phyloP scores from a whole-genome alignment of 257 asterid species.

The Solanum sparsipilum region DNA sequence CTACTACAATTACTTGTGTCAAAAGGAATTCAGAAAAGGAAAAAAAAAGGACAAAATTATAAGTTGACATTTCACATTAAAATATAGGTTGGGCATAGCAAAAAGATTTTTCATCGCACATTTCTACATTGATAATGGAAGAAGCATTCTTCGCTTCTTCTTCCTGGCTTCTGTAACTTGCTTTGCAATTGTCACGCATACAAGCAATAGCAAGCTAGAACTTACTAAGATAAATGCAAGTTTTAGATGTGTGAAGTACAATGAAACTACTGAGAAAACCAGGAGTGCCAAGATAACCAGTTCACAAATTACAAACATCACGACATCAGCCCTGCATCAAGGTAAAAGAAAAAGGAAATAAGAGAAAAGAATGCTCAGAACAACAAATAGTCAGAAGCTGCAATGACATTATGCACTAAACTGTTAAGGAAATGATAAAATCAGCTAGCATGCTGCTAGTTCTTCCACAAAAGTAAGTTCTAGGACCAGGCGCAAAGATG shows the following conservation, averaged over 20 bases:
- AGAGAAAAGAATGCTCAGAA: not conserved
- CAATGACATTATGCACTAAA: not conserved
- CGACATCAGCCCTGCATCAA: constrained; percentile 74
- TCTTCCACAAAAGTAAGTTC: not conserved
- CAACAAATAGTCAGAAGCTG: not conserved
- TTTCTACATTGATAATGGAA: constrained; percentile 79
- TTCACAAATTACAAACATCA: constrained; percentile 76
- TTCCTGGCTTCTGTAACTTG: constrained; percentile 59
- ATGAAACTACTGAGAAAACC: constrained; percentile 70
- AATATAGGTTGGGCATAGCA: constrained; percentile 4
- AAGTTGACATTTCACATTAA: constrained; percentile 11
- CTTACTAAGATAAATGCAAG: constrained; percentile 53
- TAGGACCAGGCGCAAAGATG: not conserved
- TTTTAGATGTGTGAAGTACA: constrained; percentile 63
- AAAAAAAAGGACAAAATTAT: not conserved
- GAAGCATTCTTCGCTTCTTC: constrained; percentile 95
- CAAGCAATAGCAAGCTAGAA: constrained; percentile 39
- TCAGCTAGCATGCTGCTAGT: not conserved
- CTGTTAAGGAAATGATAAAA: not conserved
- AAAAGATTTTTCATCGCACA: not conserved
- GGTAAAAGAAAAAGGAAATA: not conserved
- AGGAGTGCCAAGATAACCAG: constrained; percentile 63
- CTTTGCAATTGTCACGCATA: constrained; percentile 69
- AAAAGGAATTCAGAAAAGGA: not conserved
- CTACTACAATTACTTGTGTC: constrained; percentile 16